Evolutionary conservation across 148 eudicot genomes (phyloP).

Genomic region (Rhododendron williamsianum): DNA sequence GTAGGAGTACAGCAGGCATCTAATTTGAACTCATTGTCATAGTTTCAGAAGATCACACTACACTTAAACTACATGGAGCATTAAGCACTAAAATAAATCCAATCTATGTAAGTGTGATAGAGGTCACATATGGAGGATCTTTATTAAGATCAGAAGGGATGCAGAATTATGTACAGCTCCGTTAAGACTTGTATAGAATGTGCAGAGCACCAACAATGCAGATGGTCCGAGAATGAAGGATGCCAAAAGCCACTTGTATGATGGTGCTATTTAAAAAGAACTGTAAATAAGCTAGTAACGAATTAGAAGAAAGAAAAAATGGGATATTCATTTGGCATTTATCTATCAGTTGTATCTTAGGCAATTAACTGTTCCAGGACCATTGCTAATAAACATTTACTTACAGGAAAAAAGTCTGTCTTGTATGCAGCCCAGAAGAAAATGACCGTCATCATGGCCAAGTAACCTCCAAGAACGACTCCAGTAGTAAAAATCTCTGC

Average conservation of each 20-base stretch:
- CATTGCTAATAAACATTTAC: not conserved
- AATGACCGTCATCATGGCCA: constrained; percentile 41
- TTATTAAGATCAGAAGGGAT: not conserved
- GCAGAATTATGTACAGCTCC: not conserved
- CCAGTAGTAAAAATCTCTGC: constrained; percentile 47
- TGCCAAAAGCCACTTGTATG: not conserved
- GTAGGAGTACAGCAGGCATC: not conserved
- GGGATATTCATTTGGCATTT: not conserved
- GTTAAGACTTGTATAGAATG: not conserved
- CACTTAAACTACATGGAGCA: not conserved
- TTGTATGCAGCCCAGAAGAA: constrained; percentile 27
- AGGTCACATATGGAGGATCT: not conserved
- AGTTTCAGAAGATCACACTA: not conserved
- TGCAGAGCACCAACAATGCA: not conserved
- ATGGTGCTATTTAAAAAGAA: not conserved
- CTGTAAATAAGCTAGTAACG: not conserved
- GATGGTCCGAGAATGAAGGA: not conserved
- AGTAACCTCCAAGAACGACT: constrained; percentile 38
- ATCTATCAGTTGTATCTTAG: not conserved
- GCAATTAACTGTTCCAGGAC: not conserved
- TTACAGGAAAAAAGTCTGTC: constrained; percentile 51
- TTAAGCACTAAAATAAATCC: not conserved
- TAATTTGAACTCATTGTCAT: not conserved
- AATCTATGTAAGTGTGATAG: not conserved
- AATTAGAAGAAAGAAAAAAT: not conserved